phyloP scores from a whole-genome alignment of 495 filamentous ascomycete species.

The Oidiodendron maius region DNA sequence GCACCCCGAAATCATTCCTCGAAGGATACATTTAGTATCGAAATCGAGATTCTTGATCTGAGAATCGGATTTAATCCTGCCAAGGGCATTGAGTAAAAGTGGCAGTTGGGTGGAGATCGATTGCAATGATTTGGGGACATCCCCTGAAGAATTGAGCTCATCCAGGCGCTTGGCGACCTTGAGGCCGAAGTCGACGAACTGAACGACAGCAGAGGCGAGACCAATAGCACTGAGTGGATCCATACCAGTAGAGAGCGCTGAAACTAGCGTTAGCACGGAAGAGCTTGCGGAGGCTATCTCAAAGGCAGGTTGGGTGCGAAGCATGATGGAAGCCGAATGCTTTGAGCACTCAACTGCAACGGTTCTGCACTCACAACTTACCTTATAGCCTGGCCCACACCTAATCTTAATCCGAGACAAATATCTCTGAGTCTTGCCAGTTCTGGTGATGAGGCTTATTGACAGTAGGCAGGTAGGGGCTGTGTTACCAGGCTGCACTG shows the following conservation, averaged over 20 bases:
- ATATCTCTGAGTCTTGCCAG: too few species aligned
- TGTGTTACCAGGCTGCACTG: too few species aligned
- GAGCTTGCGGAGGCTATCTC: too few species aligned
- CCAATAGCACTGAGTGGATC: constrained; percentile 21
- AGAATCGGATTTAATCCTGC: constrained; percentile 10
- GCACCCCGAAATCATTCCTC: constrained; percentile 15
- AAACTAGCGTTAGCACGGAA: too few species aligned
- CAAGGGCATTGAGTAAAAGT: constrained; percentile 11
- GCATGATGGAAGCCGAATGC: too few species aligned
- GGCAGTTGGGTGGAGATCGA: constrained; percentile 13
- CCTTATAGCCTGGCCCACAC: too few species aligned
- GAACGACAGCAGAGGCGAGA: constrained; percentile 25
- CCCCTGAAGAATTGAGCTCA: constrained; percentile 19
- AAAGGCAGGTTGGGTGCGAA: too few species aligned
- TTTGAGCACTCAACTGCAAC: too few species aligned
- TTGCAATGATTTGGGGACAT: constrained; percentile 14
- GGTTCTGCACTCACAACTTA: too few species aligned
- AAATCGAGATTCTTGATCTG: constrained; percentile 13
- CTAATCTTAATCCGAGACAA: too few species aligned
- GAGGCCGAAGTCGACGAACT: constrained; percentile 30
- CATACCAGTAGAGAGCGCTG: constrained; percentile 6
- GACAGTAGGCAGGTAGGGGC: too few species aligned
- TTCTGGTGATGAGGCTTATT: too few species aligned
- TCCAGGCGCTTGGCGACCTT: constrained; percentile 25
- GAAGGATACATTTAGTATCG: constrained; percentile 16